These are phyloP conservation scores for Thinopyrum elongatum DNA, from an alignment of 176 grass and related monocot species.

Conservation along the genomic window DNA sequence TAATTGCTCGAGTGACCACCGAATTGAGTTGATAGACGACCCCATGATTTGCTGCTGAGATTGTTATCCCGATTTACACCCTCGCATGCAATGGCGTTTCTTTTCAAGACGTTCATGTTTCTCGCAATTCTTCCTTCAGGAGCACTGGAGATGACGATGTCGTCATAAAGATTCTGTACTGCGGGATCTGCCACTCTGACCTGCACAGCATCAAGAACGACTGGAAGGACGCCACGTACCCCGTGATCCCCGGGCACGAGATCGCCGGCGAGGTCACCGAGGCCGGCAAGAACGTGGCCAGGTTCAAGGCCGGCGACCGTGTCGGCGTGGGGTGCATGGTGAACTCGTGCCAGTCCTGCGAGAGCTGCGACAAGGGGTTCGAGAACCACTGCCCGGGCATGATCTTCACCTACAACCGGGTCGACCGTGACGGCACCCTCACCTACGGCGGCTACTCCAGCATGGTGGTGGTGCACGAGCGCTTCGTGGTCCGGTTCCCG, in stretches of 20 bases:
- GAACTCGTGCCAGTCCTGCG: conserved; percentile 60
- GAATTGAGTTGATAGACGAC: too few species aligned
- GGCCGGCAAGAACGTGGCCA: conserved; percentile 48
- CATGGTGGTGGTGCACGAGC: conserved; percentile 46
- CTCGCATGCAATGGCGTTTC: too few species aligned
- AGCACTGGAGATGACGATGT: too few species aligned
- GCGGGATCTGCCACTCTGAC: conserved; percentile 83
- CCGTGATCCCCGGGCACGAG: conserved; percentile 73
- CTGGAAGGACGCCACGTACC: conserved; percentile 58
- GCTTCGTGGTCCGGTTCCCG: conserved; percentile 62
- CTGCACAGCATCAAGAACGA: conserved; percentile 78
- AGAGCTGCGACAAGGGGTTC: conserved; percentile 39
- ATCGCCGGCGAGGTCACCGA: conserved; percentile 70
- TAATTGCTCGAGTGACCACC: too few species aligned
- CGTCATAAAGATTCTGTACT: conserved; percentile 65
- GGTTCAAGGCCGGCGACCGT: conserved; percentile 58
- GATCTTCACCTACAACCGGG: conserved; percentile 58
- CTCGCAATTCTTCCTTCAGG: too few species aligned
- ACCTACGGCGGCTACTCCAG: conserved; percentile 73
- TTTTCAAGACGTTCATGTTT: too few species aligned
- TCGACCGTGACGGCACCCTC: conserved; percentile 43
- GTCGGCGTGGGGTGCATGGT: conserved; percentile 77
- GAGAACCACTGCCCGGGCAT: conserved; percentile 51
- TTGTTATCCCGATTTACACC: too few species aligned
- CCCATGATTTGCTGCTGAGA: too few species aligned